Base-by-base conservation (phyloP, 306 rosid genomes). In the Potentilla sterilis region DNA sequence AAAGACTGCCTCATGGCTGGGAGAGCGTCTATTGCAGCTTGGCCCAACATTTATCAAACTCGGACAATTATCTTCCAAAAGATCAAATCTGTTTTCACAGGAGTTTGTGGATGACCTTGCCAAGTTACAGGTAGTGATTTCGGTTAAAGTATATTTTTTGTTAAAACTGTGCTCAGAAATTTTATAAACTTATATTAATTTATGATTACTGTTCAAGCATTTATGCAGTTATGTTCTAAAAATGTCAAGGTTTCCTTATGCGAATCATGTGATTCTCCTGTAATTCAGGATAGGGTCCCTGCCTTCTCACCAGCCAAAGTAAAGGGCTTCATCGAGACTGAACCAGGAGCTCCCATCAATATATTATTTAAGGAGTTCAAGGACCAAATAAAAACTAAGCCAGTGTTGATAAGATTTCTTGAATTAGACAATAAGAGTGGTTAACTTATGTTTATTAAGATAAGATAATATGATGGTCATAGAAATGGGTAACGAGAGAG, bases 21-120 rank as follows among this genome's bases (percentile, higher is more conserved):
- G 96, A 79, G 98, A 93, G 77, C 6, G 85, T 55, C 96, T 91
- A 75, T 79, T 93, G 81, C 98, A 93, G 85, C 96, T 93, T 51
- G 98, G 98, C 44, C 98, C 98, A 40, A 93, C 97, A 10, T 92
- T 92, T 82, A 93, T 93, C 79, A 93, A 93, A 79, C 94, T 94
- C 51, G 98, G 98, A 75, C 97, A 94, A 81, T 80, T 94, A 77
- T 94, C 96, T 38, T 94, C 97, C 72, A 94, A 97, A 57, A 87
- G 98, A 74, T 94, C 96, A 18, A 96, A 94, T 86, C 84, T 93
- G 35, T 93, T 91, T 86, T 97, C 98, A 2, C 84, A 83, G 14
- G 92, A 93, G 75, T 93, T 89, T 75, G 98, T 93, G 69, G 96
- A 89, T 12, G 98, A 91, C 88, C 98, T 93, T 7, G 96, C 87